Conservation (phyloP, 78 protist genomes). For the Dictyostelium brefeldianum region DNA sequence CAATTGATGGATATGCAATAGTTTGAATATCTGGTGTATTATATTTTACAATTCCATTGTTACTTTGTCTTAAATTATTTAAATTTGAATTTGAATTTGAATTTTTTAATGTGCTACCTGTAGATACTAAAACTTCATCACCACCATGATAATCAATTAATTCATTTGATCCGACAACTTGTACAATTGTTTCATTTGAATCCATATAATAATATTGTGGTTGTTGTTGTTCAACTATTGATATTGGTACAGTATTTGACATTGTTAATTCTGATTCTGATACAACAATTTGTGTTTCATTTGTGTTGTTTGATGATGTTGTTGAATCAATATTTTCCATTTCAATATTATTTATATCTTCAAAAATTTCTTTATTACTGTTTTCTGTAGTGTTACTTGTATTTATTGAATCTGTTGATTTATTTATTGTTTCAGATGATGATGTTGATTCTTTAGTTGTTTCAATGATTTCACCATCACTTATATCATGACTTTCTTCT, state of each 20-base stretch:
- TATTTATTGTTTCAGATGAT: background rate
- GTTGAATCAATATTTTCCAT: background rate
- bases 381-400: background rate
- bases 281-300: background rate
- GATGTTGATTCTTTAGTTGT: background rate
- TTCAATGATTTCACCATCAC: slow-evolving; percentile 8
- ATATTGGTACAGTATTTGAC: background rate
- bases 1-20: slow-evolving; percentile 67
- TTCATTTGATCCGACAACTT: background rate
- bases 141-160: background rate
- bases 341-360: background rate
- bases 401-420: background rate
- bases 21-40: slow-evolving; percentile 14
- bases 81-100: background rate
- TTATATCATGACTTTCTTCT: background rate
- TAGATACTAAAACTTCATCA: background rate
- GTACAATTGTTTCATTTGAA: background rate
- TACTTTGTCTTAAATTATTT: background rate
- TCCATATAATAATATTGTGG: slow-evolving; percentile 12
- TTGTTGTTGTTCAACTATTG: background rate
- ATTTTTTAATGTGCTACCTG: background rate
- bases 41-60: slow-evolving; percentile 27
- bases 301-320: background rate
- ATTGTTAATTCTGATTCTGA: background rate
- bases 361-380: background rate